Evolutionary conservation across 768 basidiomycete species (phyloP), one percentile per base, ranked within the genome.

Genomic region (Russula olivacea): DNA sequence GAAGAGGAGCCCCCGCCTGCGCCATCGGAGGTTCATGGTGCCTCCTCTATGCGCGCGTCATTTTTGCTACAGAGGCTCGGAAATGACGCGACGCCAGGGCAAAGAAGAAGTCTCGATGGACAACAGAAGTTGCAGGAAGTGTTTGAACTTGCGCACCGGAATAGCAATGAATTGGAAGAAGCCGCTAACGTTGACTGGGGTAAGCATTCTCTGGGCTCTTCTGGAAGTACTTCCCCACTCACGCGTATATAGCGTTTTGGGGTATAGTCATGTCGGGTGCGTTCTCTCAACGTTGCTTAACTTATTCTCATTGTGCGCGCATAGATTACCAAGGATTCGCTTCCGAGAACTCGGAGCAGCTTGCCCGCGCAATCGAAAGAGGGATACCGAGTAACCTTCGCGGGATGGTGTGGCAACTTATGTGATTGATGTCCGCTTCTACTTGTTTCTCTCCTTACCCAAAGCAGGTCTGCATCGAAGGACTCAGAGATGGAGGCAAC

Each of bases 331-430:
- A 93, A 71, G 78, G 76, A 4, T 96, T 94, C 61, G 97, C 97
- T 6, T 76, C 89, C 15, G 83, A 87, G 55, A 77, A 85, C 60
- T 81, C 96, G 4, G 85, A 90, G 65, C 81, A 87, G 63, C 77
- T 99, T 28, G 92, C 93, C 1, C 80, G 81, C 69, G 96, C 94
- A 4, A 99, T 99, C 58, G 93, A 97, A 67, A 81, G 80, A 64
- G 97, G 97, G 4, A 93, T 99, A 45, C 97, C 97, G 15, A 78
- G 83, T 48, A 85, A 92, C 1, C 76, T 95, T 52, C 84, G 93
- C 55, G 93, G 93, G 53, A 96, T 98, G 87, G 85, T 96, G 79
- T 98, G 91, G 92, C 94, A 97, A 72, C 80, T 96, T 72, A 97
- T 96, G 93, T 91, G 77, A 63, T 59, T 52, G 25, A 47, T 36